phyloP scores from a whole-genome alignment of 2,329 filamentous ascomycete species.

The Colletotrichum tabaci region DNA sequence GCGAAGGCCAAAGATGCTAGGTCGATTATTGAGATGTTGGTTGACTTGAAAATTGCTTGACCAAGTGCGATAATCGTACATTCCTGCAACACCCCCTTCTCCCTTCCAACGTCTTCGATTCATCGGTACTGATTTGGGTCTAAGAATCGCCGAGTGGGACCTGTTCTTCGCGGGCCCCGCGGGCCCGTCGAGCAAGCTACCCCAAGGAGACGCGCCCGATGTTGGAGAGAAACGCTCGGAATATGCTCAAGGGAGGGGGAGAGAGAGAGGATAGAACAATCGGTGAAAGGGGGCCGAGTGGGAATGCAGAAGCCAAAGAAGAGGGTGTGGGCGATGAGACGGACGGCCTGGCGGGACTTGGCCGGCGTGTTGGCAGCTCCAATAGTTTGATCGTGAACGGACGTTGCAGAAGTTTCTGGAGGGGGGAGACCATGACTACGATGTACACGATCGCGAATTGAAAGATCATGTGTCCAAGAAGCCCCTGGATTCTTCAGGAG shows the following conservation, averaged over 20 bases:
- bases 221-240: neutral
- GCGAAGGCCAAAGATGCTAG: neutral
- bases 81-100: neutral
- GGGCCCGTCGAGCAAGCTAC: neutral
- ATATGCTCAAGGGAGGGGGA: constrained; percentile 5
- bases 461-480: neutral
- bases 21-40: constrained; percentile 27
- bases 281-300: neutral
- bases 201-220: neutral
- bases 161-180: neutral
- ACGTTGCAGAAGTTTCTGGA: neutral
- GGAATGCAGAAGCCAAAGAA: constrained; percentile 5
- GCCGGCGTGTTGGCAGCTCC: constrained; percentile 3
- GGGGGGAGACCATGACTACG: neutral
- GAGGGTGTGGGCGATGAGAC: constrained; percentile 33
- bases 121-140: constrained; percentile 1
- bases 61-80: neutral
- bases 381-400: constrained; percentile 5
- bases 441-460: neutral
- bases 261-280: constrained; percentile 1
- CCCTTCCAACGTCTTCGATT: constrained; percentile 10
- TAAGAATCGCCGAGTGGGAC: constrained; percentile 6
- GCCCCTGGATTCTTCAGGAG: constrained; percentile 16
- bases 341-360: constrained; percentile 23
- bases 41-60: neutral